These are phyloP conservation scores for Nevesoporus exiguus DNA, from an alignment of 768 basidiomycete genomes.

Conservation along the genomic window DNA sequence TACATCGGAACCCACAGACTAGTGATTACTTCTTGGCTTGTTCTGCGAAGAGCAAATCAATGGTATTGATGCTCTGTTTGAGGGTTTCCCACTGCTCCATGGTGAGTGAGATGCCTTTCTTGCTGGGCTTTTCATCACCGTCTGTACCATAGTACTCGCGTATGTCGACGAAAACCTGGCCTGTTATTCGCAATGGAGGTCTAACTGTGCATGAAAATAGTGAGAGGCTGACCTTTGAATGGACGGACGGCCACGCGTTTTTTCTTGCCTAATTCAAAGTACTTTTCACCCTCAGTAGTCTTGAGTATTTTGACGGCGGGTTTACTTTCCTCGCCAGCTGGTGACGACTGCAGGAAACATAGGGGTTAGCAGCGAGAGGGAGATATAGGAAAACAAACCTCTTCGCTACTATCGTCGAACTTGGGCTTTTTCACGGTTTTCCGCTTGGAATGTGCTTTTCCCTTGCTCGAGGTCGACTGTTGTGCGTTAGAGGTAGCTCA, in stretches of 20 bases:
- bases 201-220: constrained; percentile 13
- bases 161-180: constrained; percentile 60
- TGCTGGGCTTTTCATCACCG: constrained; percentile 70
- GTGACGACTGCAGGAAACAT: constrained; percentile 12
- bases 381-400: constrained; percentile 6
- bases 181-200: constrained; percentile 34
- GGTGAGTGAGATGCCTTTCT: constrained; percentile 72
- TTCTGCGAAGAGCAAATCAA: constrained; percentile 50
- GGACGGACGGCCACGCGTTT: constrained; percentile 56
- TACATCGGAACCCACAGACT: not conserved
- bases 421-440: constrained; percentile 39
- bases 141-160: constrained; percentile 65
- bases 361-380: constrained; percentile 13
- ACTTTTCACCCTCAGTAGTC: constrained; percentile 38
- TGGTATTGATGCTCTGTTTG: constrained; percentile 38
- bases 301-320: constrained; percentile 9
- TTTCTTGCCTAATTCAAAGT: constrained; percentile 68
- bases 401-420: constrained; percentile 4
- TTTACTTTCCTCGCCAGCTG: constrained; percentile 1
- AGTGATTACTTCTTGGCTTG: constrained; percentile 18
- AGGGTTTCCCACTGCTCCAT: constrained; percentile 67
- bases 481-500: not conserved
- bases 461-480: constrained; percentile 3
- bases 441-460: constrained; percentile 11
- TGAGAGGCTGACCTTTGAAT: constrained; percentile 41